Base-by-base conservation (phyloP, 139 green algal genomes). In the Tetraselmis striata region DNA sequence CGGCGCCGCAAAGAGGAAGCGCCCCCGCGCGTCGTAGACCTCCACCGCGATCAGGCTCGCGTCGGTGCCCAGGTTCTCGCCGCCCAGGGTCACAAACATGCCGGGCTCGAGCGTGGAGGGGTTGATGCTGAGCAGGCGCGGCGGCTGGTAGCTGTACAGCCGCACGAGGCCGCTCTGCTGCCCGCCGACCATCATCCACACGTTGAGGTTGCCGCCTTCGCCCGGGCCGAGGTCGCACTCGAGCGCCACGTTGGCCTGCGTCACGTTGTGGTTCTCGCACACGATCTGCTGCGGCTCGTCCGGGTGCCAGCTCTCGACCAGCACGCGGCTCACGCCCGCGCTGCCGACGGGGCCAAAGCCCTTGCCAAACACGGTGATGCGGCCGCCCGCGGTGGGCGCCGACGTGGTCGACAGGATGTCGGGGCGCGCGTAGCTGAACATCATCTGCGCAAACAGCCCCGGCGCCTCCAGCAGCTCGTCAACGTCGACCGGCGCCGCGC, bases 191-290 rank as follows among this genome's bases (percentile, higher is more conserved):
- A 77, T 29, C 26, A 77, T 29, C 26, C 26, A 28, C 74, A 29
- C 74, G 2, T 77, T 28, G 23, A 77, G 74, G 22, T 78, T 67
- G 29, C 29, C 27, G 23, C 82, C 82, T 1, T 28, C 28, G 24
- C 82, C 82, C 59, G 59, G 22, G 23, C n/a, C n/a, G 23, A 79
- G 22, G n/a, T 31, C 28, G 82, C 82, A 86, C 28, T 27, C 28
- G 28, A 86, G 82, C 29, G 5, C 32, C 24, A 59, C 76, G 82
- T 86, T 58, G 31, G 79, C 76, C 31, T 82, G 77, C 23, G 77
- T 78, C 1, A 86, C 82, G 24, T 28, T 81, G 27, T 25, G 23
- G 77, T 76, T 85, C 2, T 76, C 31, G 59, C 76, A 78, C 31
- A 78, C 18, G 27, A 32, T 83, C 30, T 76, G 25, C 31, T n/a